Evolutionary conservation across 2,329 filamentous ascomycete genomes (phyloP).

Genomic region (Trichoderma asperellum): DNA sequence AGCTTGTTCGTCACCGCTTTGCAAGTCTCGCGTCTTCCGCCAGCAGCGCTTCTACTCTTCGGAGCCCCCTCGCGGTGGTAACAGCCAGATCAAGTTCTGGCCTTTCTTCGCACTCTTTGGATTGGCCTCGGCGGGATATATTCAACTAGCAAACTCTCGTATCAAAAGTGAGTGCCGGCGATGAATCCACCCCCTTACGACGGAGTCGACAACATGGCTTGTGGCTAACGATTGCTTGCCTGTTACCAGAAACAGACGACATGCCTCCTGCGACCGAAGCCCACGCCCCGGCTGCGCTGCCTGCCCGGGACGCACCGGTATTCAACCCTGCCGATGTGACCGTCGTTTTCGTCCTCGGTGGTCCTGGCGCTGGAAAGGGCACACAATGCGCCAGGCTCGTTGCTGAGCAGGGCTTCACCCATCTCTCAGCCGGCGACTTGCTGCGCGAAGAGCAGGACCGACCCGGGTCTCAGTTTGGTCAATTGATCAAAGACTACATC

Average conservation of each 20-base stretch:
- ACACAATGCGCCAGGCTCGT: slow-evolving; percentile 93
- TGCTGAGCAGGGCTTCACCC: slow-evolving; percentile 84
- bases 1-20: slow-evolving; percentile 22
- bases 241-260: slow-evolving; percentile 36
- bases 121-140: slow-evolving; percentile 54
- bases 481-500: slow-evolving; percentile 92
- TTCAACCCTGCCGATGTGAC: slow-evolving; percentile 79
- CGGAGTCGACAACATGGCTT: background rate
- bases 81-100: slow-evolving; percentile 58
- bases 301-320: slow-evolving; percentile 62
- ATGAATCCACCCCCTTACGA: background rate
- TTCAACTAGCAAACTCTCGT: slow-evolving; percentile 54
- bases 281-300: slow-evolving; percentile 47
- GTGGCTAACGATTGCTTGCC: slow-evolving; percentile 10
- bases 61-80: slow-evolving; percentile 43
- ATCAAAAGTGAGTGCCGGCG: slow-evolving; percentile 14
- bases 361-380: slow-evolving; percentile 93
- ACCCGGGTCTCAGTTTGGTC: slow-evolving; percentile 82
- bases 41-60: slow-evolving; percentile 49
- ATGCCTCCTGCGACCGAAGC: slow-evolving; percentile 46
- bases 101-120: slow-evolving; percentile 58
- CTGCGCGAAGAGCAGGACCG: slow-evolving; percentile 92
- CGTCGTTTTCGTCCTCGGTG: slow-evolving; percentile 96
- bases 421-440: slow-evolving; percentile 91
- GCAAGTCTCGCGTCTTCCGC: slow-evolving; percentile 25